Percentiles rank a stretch among this genome's conserved stretches.
These are phyloP conservation scores for Ophiostoma novo-ulmi DNA, from an alignment of 2,329 filamentous ascomycete genomes.

Conservation along the genomic window DNA sequence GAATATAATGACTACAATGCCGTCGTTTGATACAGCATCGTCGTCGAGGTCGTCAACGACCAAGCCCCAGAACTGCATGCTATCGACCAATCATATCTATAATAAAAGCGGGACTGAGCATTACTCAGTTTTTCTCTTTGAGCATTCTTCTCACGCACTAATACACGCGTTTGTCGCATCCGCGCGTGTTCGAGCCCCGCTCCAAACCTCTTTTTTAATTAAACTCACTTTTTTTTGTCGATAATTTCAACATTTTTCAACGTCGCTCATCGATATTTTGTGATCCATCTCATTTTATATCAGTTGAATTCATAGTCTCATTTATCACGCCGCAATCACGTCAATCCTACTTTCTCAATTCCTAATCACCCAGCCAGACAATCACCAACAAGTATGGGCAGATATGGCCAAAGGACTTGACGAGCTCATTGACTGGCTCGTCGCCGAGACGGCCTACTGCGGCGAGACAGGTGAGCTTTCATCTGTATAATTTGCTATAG, in stretches of 20 bases:
- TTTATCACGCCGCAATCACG: not conserved
- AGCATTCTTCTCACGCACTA: not conserved
- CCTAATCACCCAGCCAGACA: not conserved
- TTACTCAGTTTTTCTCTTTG: conserved; percentile 5
- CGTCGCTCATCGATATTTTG: not conserved
- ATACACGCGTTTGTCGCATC: conserved; percentile 18
- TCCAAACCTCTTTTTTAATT: conserved; percentile 17
- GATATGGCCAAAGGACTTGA: conserved; percentile 40
- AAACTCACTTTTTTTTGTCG: conserved; percentile 6
- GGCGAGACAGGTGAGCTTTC: conserved; percentile 40
- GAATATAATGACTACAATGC: no score
- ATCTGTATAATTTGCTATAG: not conserved
- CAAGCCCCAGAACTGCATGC: not conserved
- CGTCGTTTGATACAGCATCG: not conserved
- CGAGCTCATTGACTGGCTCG: conserved; percentile 42
- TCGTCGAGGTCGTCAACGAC: not conserved
- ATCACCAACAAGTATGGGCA: not conserved
- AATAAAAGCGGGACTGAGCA: not conserved
- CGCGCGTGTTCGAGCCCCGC: conserved; percentile 28
- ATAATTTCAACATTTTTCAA: not conserved
- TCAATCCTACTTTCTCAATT: not conserved
- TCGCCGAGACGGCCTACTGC: conserved; percentile 42
- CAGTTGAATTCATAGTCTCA: not conserved
- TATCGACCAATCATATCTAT: not conserved
- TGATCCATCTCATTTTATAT: not conserved